Evolutionary conservation across 2,329 filamentous ascomycete species (phyloP).

Genomic region (Cladosporium sp.): DNA sequence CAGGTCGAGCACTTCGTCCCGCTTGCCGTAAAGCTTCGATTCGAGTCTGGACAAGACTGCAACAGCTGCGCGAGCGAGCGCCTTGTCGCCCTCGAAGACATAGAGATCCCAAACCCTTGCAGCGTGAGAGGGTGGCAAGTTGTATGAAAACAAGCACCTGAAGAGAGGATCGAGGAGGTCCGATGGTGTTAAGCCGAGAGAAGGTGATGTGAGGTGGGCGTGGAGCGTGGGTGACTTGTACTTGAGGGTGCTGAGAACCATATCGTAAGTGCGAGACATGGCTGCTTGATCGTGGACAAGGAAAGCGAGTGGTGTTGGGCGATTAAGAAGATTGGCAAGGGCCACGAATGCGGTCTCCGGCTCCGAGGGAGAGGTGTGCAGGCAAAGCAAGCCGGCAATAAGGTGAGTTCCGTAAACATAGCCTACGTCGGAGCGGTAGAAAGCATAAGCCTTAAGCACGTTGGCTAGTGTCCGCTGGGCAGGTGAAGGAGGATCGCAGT

Average conservation of each 20-base stretch:
- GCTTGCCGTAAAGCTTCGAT: constrained; percentile 48
- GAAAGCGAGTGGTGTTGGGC: constrained; percentile 72
- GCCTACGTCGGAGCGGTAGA: constrained; percentile 80
- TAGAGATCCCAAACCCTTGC: constrained; percentile 79
- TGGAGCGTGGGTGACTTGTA: constrained; percentile 66
- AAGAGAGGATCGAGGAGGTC: constrained; percentile 38
- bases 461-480: constrained; percentile 68
- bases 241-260: constrained; percentile 66
- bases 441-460: constrained; percentile 74
- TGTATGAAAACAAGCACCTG: constrained; percentile 36
- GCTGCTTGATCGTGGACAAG: constrained; percentile 69
- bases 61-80: constrained; percentile 70
- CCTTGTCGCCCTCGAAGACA: constrained; percentile 75
- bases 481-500: constrained; percentile 58
- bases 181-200: constrained; percentile 37
- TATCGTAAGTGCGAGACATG: constrained; percentile 67
- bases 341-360: constrained; percentile 67
- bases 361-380: constrained; percentile 61
- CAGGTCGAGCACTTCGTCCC: constrained; percentile 45
- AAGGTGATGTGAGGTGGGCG: constrained; percentile 57
- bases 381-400: constrained; percentile 69
- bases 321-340: constrained; percentile 75
- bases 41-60: constrained; percentile 61
- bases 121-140: constrained; percentile 47
- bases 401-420: constrained; percentile 75